Evolutionary conservation across 257 asterid species (phyloP).

Genomic region (Vinca minor): DNA sequence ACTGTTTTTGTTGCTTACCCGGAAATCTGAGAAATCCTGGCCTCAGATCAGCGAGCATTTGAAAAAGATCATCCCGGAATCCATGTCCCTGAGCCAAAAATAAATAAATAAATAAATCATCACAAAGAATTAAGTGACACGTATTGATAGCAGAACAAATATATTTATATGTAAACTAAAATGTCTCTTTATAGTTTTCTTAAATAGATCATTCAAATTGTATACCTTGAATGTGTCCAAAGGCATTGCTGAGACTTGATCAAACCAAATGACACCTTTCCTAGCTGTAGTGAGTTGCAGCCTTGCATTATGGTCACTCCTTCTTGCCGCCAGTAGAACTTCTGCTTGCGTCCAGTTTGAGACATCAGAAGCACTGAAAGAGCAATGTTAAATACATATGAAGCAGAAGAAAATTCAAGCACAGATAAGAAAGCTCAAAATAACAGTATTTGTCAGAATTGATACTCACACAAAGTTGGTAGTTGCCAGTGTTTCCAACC

Average conservation of each 20-base stretch:
- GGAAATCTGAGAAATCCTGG: slow-evolving; percentile 92
- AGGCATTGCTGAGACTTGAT: slow-evolving; percentile 94
- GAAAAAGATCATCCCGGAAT: slow-evolving; percentile 76
- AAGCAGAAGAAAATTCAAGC: slow-evolving; percentile 6
- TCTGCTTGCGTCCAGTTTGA: slow-evolving; percentile 74
- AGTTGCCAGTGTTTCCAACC: slow-evolving; percentile 48
- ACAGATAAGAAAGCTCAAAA: slow-evolving; percentile 9
- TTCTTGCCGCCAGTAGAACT: slow-evolving; percentile 50
- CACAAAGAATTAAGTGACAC: not conserved
- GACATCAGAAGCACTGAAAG: slow-evolving; percentile 50
- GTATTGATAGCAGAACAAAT: not conserved
- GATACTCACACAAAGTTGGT: slow-evolving; percentile 51
- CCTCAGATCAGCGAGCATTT: slow-evolving; percentile 51
- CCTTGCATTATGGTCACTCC: slow-evolving; percentile 55
- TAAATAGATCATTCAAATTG: not conserved
- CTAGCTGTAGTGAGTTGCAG: slow-evolving; percentile 65
- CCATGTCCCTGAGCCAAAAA: slow-evolving; percentile 70
- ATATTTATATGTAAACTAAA: too few species aligned
- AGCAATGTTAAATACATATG: slow-evolving; percentile 4
- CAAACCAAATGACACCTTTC: slow-evolving; percentile 82
- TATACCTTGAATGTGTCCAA: slow-evolving; percentile 75
- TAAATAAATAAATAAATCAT: too few species aligned
- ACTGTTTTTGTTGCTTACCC: slow-evolving; percentile 31
- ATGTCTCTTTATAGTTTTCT: not conserved
- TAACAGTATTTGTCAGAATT: not conserved